Evolutionary conservation across 169 alveolate genomes (phyloP).

Genomic region (Plasmodium vivax): DNA sequence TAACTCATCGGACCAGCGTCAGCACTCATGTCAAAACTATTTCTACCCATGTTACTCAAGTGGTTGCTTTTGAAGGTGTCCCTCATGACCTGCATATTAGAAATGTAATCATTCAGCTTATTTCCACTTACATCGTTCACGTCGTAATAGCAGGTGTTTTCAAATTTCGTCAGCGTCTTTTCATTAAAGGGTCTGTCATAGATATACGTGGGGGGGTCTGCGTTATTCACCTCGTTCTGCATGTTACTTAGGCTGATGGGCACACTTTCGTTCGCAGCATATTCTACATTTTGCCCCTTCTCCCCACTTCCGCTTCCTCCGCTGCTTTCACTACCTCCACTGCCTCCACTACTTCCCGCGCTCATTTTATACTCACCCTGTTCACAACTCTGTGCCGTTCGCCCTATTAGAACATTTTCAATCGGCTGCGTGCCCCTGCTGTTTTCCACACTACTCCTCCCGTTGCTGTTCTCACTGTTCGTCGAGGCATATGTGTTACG

Average conservation of each 20-base stretch:
- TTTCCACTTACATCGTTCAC: not conserved
- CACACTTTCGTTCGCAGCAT: not conserved
- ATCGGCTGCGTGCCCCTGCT: not conserved
- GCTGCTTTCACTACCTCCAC: not conserved
- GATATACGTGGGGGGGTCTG: not conserved
- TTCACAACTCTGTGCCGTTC: not conserved
- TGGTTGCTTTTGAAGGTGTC: not conserved
- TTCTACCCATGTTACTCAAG: not conserved
- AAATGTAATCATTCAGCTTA: not conserved
- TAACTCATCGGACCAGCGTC: not conserved
- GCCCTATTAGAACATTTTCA: not conserved
- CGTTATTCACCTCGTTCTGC: not conserved
- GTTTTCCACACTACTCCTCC: not conserved
- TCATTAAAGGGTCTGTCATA: not conserved
- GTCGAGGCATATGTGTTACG: not conserved
- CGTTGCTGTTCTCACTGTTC: not conserved
- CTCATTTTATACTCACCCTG: not conserved
- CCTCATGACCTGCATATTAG: not conserved
- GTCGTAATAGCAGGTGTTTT: not conserved
- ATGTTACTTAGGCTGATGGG: not conserved
- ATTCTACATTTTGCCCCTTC: not conserved
- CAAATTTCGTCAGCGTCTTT: not conserved
- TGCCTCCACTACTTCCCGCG: not conserved
- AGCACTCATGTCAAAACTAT: not conserved
- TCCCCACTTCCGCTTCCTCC: not conserved